phyloP scores from a whole-genome alignment of 352 stramenopile species.

The Peronospora tabacina region DNA sequence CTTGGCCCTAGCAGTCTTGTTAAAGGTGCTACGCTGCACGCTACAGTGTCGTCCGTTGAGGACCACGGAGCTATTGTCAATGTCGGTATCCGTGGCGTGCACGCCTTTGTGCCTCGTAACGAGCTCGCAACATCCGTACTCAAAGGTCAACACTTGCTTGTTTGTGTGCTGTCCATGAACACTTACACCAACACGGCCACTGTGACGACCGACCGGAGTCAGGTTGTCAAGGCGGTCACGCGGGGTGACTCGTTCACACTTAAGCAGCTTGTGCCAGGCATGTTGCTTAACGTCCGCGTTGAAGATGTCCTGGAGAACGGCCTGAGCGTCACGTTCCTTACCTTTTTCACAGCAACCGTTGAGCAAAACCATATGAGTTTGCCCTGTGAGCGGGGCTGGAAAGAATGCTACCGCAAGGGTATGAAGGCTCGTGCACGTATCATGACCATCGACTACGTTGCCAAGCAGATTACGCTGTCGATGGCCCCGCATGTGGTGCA shows the following conservation, averaged over 20 bases:
- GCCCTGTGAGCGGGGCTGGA: constrained; percentile 65
- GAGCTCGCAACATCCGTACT: constrained; percentile 42
- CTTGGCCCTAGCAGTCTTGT: constrained; percentile 44
- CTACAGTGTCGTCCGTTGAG: constrained; percentile 85
- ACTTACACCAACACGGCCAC: constrained; percentile 65
- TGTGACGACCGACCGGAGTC: constrained; percentile 53
- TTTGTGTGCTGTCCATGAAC: constrained; percentile 67
- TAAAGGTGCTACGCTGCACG: constrained; percentile 77
- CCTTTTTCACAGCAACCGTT: constrained; percentile 81
- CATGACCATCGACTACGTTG: constrained; percentile 62
- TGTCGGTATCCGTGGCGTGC: constrained; percentile 73
- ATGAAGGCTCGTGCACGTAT: constrained; percentile 84
- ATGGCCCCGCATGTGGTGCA: constrained; percentile 86
- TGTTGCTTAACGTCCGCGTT: constrained; percentile 89
- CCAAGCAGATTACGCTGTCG: constrained; percentile 73
- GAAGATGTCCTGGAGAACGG: constrained; percentile 86
- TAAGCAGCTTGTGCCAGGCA: constrained; percentile 85
- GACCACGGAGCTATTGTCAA: constrained; percentile 93
- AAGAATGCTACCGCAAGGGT: constrained; percentile 67
- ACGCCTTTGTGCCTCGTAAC: constrained; percentile 68
- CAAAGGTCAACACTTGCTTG: constrained; percentile 64
- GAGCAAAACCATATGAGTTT: constrained; percentile 88
- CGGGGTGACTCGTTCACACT: constrained; percentile 82
- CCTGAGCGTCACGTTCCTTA: constrained; percentile 83
- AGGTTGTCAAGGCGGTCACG: constrained; percentile 72